These are phyloP conservation scores for Apodospora peruviana DNA, from an alignment of 495 filamentous ascomycete genomes.

Conservation along the genomic window DNA sequence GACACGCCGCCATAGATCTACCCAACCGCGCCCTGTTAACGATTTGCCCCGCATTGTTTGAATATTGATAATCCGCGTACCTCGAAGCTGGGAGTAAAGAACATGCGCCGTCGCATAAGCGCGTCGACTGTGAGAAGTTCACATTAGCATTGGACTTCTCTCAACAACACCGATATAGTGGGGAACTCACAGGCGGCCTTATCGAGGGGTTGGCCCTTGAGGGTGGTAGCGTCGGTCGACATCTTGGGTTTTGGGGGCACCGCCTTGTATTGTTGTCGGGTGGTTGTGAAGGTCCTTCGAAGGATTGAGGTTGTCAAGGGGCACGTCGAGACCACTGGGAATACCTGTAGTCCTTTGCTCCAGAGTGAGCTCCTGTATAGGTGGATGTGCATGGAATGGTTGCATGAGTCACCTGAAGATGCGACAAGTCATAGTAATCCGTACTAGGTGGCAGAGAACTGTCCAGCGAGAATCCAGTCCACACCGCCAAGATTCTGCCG, in stretches of 20 bases:
- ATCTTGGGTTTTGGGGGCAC: slow-evolving; percentile 16
- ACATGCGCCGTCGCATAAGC: slow-evolving; percentile 78
- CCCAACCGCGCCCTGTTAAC: background rate
- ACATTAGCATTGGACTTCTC: background rate
- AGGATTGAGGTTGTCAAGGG: no score
- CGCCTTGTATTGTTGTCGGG: slow-evolving; percentile 30
- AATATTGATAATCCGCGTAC: background rate
- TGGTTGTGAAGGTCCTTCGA: background rate
- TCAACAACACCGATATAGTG: background rate
- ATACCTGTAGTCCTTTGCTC: no score
- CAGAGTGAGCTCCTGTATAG: no score
- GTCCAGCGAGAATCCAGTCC: no score
- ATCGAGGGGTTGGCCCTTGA: slow-evolving; percentile 85
- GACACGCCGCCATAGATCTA: slow-evolving; percentile 77
- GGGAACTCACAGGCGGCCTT: slow-evolving; percentile 41
- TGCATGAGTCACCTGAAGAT: no score
- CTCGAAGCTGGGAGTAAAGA: slow-evolving; percentile 93
- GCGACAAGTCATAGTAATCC: no score
- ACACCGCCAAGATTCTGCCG: no score
- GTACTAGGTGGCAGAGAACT: no score
- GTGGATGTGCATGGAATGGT: no score
- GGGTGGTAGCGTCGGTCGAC: slow-evolving; percentile 59
- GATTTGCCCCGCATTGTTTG: background rate
- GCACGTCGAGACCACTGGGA: no score
- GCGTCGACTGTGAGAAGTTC: slow-evolving; percentile 52